Conservation (phyloP, 208 protist genomes). For the Strigomonas culicis region DNA sequence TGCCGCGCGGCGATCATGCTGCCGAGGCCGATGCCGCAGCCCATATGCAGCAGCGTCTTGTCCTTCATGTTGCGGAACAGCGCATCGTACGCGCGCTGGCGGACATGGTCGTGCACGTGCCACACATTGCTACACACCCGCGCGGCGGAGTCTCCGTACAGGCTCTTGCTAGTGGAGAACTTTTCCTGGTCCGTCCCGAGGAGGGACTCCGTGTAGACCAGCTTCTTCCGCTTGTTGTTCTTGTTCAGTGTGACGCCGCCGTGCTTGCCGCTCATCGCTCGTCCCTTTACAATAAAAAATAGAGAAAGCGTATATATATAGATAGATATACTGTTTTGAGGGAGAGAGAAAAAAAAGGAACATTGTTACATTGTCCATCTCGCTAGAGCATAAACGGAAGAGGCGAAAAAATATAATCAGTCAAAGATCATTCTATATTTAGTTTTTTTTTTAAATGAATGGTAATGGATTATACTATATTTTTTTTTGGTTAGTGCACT, state of each 20-base stretch:
- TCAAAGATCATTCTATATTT: not conserved
- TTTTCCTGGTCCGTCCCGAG: conserved; percentile 83
- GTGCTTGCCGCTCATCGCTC: not conserved
- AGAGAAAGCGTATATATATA: conserved; percentile 11
- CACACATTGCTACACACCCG: conserved; percentile 80
- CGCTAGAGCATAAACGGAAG: conserved; percentile 1
- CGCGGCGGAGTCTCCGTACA: conserved; percentile 78
- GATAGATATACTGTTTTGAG: conserved; percentile 2
- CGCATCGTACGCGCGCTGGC: conserved; percentile 76
- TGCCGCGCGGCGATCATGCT: conserved; percentile 79
- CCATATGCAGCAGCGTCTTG: conserved; percentile 86
- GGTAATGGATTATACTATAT: not conserved
- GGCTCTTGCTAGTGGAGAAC: conserved; percentile 71
- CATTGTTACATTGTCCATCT: not conserved
- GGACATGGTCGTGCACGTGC: conserved; percentile 64
- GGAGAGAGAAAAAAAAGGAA: not conserved
- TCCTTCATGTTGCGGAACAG: conserved; percentile 68
- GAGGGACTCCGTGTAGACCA: conserved; percentile 69
- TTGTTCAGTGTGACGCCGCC: not conserved
- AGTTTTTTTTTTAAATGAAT: no score
- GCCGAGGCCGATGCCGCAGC: conserved; percentile 85
- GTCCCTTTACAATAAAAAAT: conserved; percentile 16
- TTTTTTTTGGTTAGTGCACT: not conserved
- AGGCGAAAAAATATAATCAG: conserved; percentile 2
- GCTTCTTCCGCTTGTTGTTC: conserved; percentile 4